Percentiles rank a stretch among this genome's conserved stretches.
Evolutionary conservation across 1,284 basidiomycete genomes (phyloP).

Genomic region (Sutorius eximius): DNA sequence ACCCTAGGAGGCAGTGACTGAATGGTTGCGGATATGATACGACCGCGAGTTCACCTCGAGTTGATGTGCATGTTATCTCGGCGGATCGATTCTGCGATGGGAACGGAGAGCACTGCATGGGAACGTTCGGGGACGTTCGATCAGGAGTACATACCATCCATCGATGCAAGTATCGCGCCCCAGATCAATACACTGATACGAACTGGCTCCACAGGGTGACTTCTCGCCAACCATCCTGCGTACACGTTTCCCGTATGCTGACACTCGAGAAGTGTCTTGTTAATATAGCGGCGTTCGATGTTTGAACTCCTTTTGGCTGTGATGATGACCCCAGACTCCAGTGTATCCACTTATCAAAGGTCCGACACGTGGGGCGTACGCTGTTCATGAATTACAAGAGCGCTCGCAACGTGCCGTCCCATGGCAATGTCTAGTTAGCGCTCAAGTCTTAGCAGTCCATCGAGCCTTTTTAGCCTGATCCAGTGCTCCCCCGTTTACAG

Average conservation of each 20-base stretch:
- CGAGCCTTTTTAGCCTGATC: not conserved
- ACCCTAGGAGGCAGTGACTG: not conserved
- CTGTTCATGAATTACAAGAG: not conserved
- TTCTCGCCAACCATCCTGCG: not conserved
- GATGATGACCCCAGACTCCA: no score
- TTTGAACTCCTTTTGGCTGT: no score
- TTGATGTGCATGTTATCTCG: not conserved
- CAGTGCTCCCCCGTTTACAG: not conserved
- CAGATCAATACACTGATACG: not conserved
- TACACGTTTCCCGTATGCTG: not conserved
- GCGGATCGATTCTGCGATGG: not conserved
- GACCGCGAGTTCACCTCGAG: not conserved
- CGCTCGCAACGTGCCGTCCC: not conserved
- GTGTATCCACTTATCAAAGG: not conserved
- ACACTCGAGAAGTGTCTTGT: not conserved
- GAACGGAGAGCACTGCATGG: not conserved
- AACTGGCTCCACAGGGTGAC: not conserved
- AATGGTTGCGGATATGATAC: not conserved
- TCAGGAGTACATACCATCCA: no score
- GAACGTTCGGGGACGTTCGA: no score
- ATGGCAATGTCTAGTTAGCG: not conserved
- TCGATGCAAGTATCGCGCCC: no score
- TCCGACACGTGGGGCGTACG: not conserved
- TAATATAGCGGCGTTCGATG: no score
- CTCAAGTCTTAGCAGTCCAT: not conserved